These are phyloP conservation scores for Acanthochlamys bracteata DNA, from an alignment of 106 monocot genomes.

Conservation along the genomic window DNA sequence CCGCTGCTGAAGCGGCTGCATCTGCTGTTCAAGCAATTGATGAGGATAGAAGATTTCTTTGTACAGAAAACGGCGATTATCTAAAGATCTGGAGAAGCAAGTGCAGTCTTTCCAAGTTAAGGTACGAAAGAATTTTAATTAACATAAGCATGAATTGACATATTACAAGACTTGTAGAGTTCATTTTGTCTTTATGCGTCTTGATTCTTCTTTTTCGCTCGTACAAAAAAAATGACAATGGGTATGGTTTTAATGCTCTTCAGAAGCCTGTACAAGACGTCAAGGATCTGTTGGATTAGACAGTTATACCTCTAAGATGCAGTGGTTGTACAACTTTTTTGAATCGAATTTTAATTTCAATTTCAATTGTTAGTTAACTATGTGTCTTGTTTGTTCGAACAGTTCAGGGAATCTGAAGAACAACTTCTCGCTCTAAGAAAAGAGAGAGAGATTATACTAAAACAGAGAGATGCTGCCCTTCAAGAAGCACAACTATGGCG, in stretches of 20 bases:
- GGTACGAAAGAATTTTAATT: conserved; percentile 19
- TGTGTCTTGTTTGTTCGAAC: conserved; percentile 1
- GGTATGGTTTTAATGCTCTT: too few species aligned
- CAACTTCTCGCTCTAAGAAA: conserved; percentile 35
- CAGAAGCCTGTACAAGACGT: too few species aligned
- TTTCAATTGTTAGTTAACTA: background rate
- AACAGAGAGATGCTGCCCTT: conserved; percentile 71
- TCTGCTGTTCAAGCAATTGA: conserved; percentile 85
- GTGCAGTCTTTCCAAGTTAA: conserved; percentile 28
- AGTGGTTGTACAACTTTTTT: background rate
- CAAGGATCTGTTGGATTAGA: too few species aligned
- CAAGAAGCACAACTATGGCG: conserved; percentile 91
- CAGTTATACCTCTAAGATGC: background rate
- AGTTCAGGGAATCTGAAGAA: conserved; percentile 76
- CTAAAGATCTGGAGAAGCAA: conserved; percentile 48
- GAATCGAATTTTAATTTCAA: background rate
- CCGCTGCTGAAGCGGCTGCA: conserved; percentile 90
- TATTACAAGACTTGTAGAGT: too few species aligned
- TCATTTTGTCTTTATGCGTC: too few species aligned
- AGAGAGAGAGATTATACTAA: conserved; percentile 55
- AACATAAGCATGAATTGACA: too few species aligned
- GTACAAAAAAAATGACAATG: too few species aligned
- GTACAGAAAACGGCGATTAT: conserved; percentile 59
- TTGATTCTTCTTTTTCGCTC: too few species aligned
- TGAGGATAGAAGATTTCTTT: conserved; percentile 68